Conservation (phyloP, 768 basidiomycete species). For the Rhizopogon rudus region DNA sequence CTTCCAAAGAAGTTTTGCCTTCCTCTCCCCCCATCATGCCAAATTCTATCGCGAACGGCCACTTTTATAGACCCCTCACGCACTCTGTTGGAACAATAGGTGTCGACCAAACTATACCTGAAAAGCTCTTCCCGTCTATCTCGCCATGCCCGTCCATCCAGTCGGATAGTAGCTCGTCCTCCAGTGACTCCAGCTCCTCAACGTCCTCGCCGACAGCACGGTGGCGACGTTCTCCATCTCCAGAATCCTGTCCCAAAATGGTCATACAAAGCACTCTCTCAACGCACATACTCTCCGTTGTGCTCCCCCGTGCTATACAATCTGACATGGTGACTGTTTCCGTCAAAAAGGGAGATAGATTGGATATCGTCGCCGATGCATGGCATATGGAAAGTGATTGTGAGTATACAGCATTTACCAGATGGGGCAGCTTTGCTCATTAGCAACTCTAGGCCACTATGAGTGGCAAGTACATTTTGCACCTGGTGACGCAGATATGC, state of each 20-base stretch:
- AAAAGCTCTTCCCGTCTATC: constrained; percentile 24
- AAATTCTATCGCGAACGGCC: constrained; percentile 20
- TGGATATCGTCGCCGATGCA: constrained; percentile 55
- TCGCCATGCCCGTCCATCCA: constrained; percentile 24
- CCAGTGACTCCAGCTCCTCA: constrained; percentile 12
- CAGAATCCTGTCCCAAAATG: constrained; percentile 39
- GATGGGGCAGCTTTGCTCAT: not conserved
- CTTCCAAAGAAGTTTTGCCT: constrained; percentile 9
- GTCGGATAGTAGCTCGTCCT: constrained; percentile 13
- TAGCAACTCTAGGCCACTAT: constrained; percentile 41
- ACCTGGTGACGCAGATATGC: constrained; percentile 51
- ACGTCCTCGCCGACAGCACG: constrained; percentile 26
- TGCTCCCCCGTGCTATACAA: constrained; percentile 41
- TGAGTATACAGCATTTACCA: constrained; percentile 28
- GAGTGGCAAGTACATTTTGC: constrained; percentile 58
- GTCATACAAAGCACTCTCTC: constrained; percentile 34
- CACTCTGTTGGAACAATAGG: constrained; percentile 20
- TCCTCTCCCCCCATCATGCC: constrained; percentile 17
- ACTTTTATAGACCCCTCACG: constrained; percentile 25
- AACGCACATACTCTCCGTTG: constrained; percentile 42
- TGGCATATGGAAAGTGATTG: constrained; percentile 59
- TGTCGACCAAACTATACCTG: constrained; percentile 20
- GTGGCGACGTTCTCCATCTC: constrained; percentile 24
- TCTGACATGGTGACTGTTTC: constrained; percentile 64
- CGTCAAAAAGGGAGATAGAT: constrained; percentile 53